phyloP scores from a whole-genome alignment of 139 green algal species.

The Closterium sp. region DNA sequence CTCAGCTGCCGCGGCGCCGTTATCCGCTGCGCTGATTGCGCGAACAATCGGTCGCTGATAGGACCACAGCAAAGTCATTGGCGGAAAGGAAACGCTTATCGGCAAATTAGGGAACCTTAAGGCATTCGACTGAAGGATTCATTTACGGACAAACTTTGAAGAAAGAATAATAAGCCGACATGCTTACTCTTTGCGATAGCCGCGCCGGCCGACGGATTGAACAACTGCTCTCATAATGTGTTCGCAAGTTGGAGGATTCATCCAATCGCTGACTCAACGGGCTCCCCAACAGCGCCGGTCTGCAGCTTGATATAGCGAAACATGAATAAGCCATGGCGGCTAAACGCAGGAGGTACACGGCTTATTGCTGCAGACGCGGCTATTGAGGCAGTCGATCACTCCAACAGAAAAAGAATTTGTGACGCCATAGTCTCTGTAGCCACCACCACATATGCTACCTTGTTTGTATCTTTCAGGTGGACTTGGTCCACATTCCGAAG shows the following conservation, averaged over 20 bases:
- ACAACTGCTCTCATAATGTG: neutral
- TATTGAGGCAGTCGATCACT: too few species aligned
- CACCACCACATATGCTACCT: too few species aligned
- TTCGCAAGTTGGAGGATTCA: neutral
- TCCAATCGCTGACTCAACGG: neutral
- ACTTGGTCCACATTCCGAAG: too few species aligned
- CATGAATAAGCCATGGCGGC: neutral
- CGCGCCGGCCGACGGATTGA: neutral
- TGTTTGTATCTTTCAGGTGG: too few species aligned
- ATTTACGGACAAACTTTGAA: neutral
- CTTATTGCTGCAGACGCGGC: neutral
- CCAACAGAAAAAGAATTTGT: too few species aligned
- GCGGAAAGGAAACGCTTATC: too few species aligned
- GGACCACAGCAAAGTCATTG: neutral
- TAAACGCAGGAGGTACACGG: neutral
- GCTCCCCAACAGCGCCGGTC: neutral
- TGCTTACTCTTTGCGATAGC: neutral
- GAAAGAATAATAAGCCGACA: neutral
- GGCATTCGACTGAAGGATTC: neutral
- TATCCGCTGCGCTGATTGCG: neutral
- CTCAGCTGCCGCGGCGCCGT: too few species aligned
- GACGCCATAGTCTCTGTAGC: too few species aligned
- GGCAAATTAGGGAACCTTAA: neutral
- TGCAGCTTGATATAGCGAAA: neutral
- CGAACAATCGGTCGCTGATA: neutral